Percentiles rank a stretch among this genome's conserved stretches.
Evolutionary conservation across 2,329 filamentous ascomycete species (phyloP).

Genomic region (Apiospora saccharicola): DNA sequence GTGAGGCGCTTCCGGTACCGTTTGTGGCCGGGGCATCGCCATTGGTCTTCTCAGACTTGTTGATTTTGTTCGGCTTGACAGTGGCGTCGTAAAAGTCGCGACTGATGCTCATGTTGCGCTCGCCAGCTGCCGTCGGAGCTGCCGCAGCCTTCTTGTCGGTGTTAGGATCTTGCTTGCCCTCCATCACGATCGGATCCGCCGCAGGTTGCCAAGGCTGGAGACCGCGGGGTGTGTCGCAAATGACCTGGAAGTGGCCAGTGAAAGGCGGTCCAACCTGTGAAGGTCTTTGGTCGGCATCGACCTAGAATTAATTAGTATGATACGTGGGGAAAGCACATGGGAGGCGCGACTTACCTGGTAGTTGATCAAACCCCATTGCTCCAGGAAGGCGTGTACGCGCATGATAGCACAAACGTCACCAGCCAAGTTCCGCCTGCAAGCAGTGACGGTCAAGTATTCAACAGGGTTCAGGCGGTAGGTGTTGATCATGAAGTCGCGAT

Average conservation of each 20-base stretch:
- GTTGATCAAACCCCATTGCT: conserved; percentile 99
- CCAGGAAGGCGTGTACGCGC: conserved; percentile 96
- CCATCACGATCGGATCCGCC: conserved; percentile 72
- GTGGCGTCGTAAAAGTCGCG: conserved; percentile 96
- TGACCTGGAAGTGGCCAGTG: conserved; percentile 95
- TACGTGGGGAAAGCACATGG: conserved; percentile 24
- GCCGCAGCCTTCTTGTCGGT: conserved; percentile 79
- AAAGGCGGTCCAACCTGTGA: conserved; percentile 96
- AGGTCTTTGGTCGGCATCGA: conserved; percentile 93
- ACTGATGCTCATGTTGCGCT: conserved; percentile 90
- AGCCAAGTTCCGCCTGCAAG: conserved; percentile 91
- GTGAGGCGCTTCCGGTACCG: conserved; percentile 59
- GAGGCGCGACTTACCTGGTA: conserved; percentile 75
- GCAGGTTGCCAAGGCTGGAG: conserved; percentile 95
- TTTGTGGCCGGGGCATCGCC: conserved; percentile 75
- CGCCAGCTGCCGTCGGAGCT: conserved; percentile 73
- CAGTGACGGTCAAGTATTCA: conserved; percentile 96
- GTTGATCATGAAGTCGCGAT: conserved; percentile 99
- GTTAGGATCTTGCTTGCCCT: conserved; percentile 66
- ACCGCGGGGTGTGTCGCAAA: conserved; percentile 92
- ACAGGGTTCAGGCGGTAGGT: conserved; percentile 95
- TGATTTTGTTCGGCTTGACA: conserved; percentile 77
- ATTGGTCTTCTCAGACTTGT: conserved; percentile 76
- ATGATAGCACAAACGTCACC: conserved; percentile 99
- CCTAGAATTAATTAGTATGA: conserved; percentile 61